Conservation (phyloP, 768 basidiomycete species). For the Sarcodon aspratus region DNA sequence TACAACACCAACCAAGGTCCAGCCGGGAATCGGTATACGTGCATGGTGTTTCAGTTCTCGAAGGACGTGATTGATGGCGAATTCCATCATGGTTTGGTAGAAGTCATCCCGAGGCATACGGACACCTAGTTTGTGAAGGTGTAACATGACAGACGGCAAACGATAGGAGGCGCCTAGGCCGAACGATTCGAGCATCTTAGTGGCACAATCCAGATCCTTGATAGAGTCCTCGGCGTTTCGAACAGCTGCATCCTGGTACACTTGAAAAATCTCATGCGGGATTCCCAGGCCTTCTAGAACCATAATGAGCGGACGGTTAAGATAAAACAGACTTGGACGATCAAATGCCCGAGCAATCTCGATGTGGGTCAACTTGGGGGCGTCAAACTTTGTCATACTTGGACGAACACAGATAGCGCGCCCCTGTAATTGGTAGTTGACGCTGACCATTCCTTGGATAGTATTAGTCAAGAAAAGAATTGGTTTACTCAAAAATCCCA, state of each 20-base stretch:
- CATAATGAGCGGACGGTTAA: conserved; percentile 61
- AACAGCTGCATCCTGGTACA: conserved; percentile 42
- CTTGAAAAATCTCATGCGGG: conserved; percentile 37
- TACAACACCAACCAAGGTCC: conserved; percentile 64
- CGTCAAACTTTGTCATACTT: conserved; percentile 63
- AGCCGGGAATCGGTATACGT: conserved; percentile 56
- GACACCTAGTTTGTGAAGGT: conserved; percentile 37
- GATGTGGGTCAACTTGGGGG: conserved; percentile 31
- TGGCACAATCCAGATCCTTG: conserved; percentile 30
- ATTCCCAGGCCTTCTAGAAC: conserved; percentile 50
- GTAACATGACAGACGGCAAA: conserved; percentile 38
- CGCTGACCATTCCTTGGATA: conserved; percentile 54
- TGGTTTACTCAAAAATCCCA: neutral
- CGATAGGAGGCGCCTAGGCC: conserved; percentile 50
- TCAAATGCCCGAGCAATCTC: conserved; percentile 61
- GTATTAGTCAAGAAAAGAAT: neutral
- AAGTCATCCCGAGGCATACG: conserved; percentile 30
- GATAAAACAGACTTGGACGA: conserved; percentile 41
- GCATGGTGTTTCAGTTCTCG: conserved; percentile 53
- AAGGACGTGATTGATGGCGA: conserved; percentile 50
- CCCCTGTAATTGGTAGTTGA: conserved; percentile 42
- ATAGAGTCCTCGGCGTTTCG: conserved; percentile 31
- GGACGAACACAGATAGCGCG: conserved; percentile 38
- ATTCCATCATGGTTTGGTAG: conserved; percentile 39
- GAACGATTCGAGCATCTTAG: conserved; percentile 37